Evolutionary conservation across 2,329 filamentous ascomycete genomes (phyloP), one percentile per base, ranked within the genome.

Genomic region (Dactylellina cionopaga): DNA sequence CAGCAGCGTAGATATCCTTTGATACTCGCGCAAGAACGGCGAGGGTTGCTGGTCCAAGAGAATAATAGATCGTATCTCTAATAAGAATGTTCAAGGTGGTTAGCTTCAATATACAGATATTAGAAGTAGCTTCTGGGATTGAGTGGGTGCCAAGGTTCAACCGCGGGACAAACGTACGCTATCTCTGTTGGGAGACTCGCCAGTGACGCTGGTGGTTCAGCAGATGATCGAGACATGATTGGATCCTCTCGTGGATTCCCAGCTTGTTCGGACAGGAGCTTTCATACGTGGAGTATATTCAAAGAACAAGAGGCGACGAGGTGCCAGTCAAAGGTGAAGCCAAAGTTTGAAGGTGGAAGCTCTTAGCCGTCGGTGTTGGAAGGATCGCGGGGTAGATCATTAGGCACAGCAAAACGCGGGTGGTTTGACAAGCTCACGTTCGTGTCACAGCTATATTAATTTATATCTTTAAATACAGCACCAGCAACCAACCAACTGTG

Each of bases 11-110:
- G 15, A 77, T 74, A n/a, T 73, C 71, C 44, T 74, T 77, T 9
- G 69, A 76, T 17, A 76, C 74, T 19, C 66, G 59, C 22, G 75
- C 76, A 17, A 77, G 76, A 5, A 49, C 33, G 15, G 74, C 73
- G 6, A 77, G 59, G 44, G 55, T 60, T 41, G 63, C 15, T 22
- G 70, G 68, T 6, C 73, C 58, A 24, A 77, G 71, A 43, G 74
- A 74, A 19, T 72, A 55, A 27, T 76, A 76, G 31, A 77, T 76
- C 35, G 76, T 71, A 29, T 77, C 76, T 9, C 76, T 77, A 17
- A 35, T 33, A 13, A 11, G 17, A 6, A 19, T 3, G 15, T 7
- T 17, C 24, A 41, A 43, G 17, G 10, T 35, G 37, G 46, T 46
- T 52, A 47, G 55, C 43, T 60, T 31, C 31, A 17, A 37, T 3